Evolutionary conservation across 1,284 basidiomycete genomes (phyloP).

Genomic region (Takashimella tepidaria): DNA sequence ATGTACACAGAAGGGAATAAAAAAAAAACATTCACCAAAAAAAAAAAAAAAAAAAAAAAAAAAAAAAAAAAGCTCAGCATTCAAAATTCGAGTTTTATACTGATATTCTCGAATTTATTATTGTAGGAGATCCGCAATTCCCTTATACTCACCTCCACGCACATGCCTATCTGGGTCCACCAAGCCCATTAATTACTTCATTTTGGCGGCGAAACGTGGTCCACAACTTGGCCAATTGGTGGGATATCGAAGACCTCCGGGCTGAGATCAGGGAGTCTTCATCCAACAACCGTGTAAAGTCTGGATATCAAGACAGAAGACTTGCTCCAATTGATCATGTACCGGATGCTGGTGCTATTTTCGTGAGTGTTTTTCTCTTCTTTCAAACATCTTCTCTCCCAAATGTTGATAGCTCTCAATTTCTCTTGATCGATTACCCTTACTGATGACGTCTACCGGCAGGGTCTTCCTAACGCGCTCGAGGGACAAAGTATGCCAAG

Average conservation of each 20-base stretch:
- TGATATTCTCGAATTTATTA: no score
- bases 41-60: no score
- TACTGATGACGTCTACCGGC: no score
- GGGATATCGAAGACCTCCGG: conserved; percentile 42
- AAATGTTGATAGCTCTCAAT: no score
- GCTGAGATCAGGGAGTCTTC: conserved; percentile 47
- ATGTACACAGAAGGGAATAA: no score
- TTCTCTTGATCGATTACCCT: no score
- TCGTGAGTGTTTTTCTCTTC: not conserved
- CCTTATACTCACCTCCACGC: conserved; percentile 44
- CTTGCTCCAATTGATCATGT: conserved; percentile 39
- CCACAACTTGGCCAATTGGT: conserved; percentile 43
- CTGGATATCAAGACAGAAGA: conserved; percentile 34
- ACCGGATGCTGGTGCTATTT: conserved; percentile 34
- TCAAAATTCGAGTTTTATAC: no score
- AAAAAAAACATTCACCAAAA: no score
- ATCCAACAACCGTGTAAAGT: conserved; percentile 45
- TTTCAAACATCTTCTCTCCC: no score
- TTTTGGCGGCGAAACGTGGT: conserved; percentile 43
- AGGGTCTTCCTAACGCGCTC: no score
- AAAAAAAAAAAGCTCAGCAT: no score
- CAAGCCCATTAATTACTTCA: conserved; percentile 34
- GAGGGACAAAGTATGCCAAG: no score
- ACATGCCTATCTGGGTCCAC: conserved; percentile 41
- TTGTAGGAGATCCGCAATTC: conserved; percentile 42